Conservation (phyloP, 257 asterid genomes). For the Fraxinus cuspidata region DNA sequence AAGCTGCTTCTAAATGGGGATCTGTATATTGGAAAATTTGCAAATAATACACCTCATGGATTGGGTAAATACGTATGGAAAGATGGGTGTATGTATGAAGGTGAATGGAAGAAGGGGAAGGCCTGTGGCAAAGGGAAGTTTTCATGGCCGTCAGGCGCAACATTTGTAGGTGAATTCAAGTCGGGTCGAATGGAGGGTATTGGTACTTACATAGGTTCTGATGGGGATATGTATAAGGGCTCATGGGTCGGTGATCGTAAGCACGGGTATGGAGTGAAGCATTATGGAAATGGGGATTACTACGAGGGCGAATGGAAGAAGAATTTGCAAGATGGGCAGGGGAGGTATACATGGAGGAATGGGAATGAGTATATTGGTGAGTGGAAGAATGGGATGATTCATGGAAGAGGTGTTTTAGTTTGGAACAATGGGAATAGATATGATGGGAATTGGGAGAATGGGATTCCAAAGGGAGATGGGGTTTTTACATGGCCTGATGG, state of each 20-base stretch:
- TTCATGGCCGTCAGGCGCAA: constrained; percentile 98
- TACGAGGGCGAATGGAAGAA: constrained; percentile 84
- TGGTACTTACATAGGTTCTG: constrained; percentile 79
- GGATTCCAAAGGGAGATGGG: constrained; percentile 80
- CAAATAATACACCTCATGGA: constrained; percentile 82
- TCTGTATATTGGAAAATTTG: constrained; percentile 84
- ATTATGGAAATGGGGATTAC: constrained; percentile 81
- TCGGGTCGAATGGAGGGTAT: constrained; percentile 93
- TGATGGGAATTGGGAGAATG: constrained; percentile 84
- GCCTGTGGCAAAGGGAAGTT: constrained; percentile 85
- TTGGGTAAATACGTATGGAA: constrained; percentile 91
- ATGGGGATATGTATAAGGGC: constrained; percentile 76
- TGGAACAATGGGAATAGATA: constrained; percentile 86
- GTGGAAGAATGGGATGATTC: constrained; percentile 79
- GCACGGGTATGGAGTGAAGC: constrained; percentile 81
- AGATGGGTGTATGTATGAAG: constrained; percentile 96
- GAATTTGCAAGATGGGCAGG: constrained; percentile 84
- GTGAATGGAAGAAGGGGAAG: constrained; percentile 94
- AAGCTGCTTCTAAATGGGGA: constrained; percentile 89
- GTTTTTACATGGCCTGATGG: constrained; percentile 95
- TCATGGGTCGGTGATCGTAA: constrained; percentile 82
- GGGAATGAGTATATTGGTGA: constrained; percentile 87
- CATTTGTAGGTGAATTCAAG: constrained; percentile 82
- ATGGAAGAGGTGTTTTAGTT: constrained; percentile 78
- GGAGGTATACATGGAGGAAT: constrained; percentile 80